These are phyloP conservation scores for Paecilomyces formosus DNA, from an alignment of 2,329 filamentous ascomycete species.

Conservation along the genomic window DNA sequence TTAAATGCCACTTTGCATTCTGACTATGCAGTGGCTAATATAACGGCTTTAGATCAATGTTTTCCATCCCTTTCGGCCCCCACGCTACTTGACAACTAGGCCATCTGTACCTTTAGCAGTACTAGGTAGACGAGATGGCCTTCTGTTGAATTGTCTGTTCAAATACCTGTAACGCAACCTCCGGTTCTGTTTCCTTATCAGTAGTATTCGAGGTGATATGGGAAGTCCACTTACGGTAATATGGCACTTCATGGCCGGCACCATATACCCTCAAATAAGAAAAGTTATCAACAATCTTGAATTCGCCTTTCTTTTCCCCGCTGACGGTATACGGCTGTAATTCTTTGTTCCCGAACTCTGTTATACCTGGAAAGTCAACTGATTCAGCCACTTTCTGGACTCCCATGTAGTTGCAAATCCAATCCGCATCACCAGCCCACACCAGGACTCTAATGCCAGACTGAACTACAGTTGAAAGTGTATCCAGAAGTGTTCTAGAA, in stretches of 20 bases:
- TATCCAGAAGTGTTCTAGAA: not conserved
- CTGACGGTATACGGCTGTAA: conserved; percentile 41
- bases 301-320: conserved; percentile 41
- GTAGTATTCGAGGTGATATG: conserved; percentile 20
- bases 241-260: conserved; percentile 45
- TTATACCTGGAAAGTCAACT: not conserved
- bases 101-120: too few relatives aligned
- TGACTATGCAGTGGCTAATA: too few relatives aligned
- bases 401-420: not conserved
- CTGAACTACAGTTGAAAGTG: not conserved
- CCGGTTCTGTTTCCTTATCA: conserved; percentile 26
- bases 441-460: not conserved
- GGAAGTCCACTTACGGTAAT: conserved; percentile 34
- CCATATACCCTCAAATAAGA: conserved; percentile 44
- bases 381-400: not conserved
- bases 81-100: too few relatives aligned
- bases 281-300: conserved; percentile 45
- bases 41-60: too few relatives aligned
- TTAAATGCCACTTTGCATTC: too few relatives aligned
- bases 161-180: conserved; percentile 36
- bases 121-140: not conserved
- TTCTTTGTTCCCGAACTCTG: not conserved
- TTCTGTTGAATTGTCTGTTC: conserved; percentile 42
- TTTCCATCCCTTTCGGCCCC: too few relatives aligned
- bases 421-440: not conserved